phyloP scores from a whole-genome alignment of 441 rosid genomes.

The Isatis lusitanica region DNA sequence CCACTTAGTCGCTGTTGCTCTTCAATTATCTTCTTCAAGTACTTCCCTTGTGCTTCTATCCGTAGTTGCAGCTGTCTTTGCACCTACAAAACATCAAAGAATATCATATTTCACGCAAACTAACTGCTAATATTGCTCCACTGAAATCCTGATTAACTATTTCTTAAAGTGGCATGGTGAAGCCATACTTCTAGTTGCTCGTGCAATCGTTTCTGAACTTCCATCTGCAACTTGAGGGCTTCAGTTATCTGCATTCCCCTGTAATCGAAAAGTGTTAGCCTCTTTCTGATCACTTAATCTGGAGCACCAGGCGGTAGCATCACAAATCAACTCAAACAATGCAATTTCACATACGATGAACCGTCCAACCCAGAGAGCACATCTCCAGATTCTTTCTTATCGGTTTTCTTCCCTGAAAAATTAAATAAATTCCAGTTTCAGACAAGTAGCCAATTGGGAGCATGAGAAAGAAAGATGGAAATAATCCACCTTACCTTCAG shows the following conservation, averaged over 20 bases:
- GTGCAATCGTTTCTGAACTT: constrained; percentile 90
- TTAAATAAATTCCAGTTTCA: constrained; percentile 13
- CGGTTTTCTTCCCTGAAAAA: constrained; percentile 72
- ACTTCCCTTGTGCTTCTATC: constrained; percentile 97
- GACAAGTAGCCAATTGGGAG: constrained; percentile 13
- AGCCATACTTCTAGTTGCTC: constrained; percentile 91
- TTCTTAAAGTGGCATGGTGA: constrained; percentile 26
- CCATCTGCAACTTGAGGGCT: constrained; percentile 97
- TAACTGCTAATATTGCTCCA: neutral
- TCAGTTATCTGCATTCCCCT: constrained; percentile 97
- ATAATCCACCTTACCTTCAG: constrained; percentile 63
- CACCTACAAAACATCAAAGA: constrained; percentile 52
- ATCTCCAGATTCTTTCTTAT: constrained; percentile 96
- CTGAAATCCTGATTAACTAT: neutral
- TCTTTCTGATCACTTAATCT: constrained; percentile 15
- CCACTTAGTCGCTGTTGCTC: constrained; percentile 93
- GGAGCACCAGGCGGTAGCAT: constrained; percentile 19
- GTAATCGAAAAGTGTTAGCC: constrained; percentile 34
- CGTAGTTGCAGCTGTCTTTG: constrained; percentile 96
- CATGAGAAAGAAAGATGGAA: neutral
- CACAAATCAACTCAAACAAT: constrained; percentile 8
- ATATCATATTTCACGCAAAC: neutral
- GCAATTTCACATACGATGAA: constrained; percentile 73
- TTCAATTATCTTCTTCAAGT: constrained; percentile 95
- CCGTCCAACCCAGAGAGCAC: constrained; percentile 80